Base-by-base conservation (phyloP, 495 filamentous ascomycete species). In the Neurospora sp. region DNA sequence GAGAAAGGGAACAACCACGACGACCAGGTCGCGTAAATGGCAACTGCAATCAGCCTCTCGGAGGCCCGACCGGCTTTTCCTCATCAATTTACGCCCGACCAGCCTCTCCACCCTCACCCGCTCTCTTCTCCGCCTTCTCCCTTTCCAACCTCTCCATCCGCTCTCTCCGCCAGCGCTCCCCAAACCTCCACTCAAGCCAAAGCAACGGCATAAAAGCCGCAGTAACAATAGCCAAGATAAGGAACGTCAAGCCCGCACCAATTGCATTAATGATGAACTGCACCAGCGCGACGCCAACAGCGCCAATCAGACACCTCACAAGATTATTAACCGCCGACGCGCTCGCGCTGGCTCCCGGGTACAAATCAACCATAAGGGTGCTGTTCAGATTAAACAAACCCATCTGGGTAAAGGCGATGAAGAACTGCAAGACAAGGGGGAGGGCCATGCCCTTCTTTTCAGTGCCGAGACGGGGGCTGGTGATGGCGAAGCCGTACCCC, bases 261-360 rank as follows among this genome's bases (percentile, higher is more conserved):
- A 91, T 88, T 0, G 76, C 82, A 23, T 86, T 79, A 27, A 89
- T 80, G 83, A 91, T 89, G 6, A 87, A 86, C 74, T 88, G 84
- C 71, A 92, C 86, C n/a, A 87, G 79, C 2, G 86, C 90, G 23
- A 89, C 88, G 0, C 87, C 89, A 0, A 81, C 89, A 8, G 90
- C 90, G 2, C 90, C 90, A 37, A 92, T 78, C 70, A 88, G 76
- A 80, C 89, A 92, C 11, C 90, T 81, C 4, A 87, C 81, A 4
- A 92, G 79, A 74, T 92, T 92, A 73, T 88, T 91, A 12, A 90
- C 88, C 10, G 90, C 90, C 7, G 90, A 90, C 0, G 89, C 88
- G 6, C 89, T 88, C 0, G 86, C 84, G 18, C 89, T 86, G 20
- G 83, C 83, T 1, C 79, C 83, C 3, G 88, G 88, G 73, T 89